A percentile compares a stretch with the other conserved stretches of the same genome.
Evolutionary conservation across 352 stramenopile genomes (phyloP).

Genomic region (Phytopythium vexans): DNA sequence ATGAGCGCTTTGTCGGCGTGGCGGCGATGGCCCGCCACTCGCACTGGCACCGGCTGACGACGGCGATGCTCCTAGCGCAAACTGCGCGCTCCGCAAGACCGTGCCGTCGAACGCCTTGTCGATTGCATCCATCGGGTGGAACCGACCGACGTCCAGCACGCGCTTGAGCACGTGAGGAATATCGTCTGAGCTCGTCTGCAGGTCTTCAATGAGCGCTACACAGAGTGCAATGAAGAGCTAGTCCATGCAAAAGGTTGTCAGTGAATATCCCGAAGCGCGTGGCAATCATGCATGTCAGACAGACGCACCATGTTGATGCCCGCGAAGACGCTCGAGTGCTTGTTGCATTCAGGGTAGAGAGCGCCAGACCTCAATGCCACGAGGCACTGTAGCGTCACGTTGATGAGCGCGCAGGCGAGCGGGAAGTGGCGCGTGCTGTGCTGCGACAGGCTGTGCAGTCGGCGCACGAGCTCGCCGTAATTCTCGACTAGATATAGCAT

Average conservation of each 20-base stretch:
- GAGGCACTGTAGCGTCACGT: slow-evolving; percentile 68
- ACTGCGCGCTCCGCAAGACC: slow-evolving; percentile 5
- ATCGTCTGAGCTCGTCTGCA: slow-evolving; percentile 37
- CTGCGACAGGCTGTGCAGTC: slow-evolving; percentile 46
- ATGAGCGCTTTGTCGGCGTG: slow-evolving; percentile 9
- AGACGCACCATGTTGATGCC: slow-evolving; percentile 49
- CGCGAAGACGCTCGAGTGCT: slow-evolving; percentile 43
- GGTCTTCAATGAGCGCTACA: slow-evolving; percentile 35
- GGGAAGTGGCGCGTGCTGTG: slow-evolving; percentile 68
- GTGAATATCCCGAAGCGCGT: not conserved
- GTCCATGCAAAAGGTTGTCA: not conserved
- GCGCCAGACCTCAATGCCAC: slow-evolving; percentile 58
- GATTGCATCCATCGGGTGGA: slow-evolving; percentile 35
- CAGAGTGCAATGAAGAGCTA: slow-evolving; percentile 48
- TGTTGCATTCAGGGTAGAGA: slow-evolving; percentile 70
- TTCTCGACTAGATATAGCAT: slow-evolving; percentile 76
- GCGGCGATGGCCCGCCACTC: not conserved
- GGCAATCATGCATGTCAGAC: not conserved
- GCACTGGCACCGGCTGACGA: too few species aligned
- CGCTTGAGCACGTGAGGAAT: slow-evolving; percentile 60
- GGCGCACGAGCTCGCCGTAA: slow-evolving; percentile 45
- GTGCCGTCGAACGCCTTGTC: slow-evolving; percentile 25
- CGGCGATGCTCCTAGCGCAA: too few species aligned
- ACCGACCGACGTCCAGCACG: slow-evolving; percentile 41
- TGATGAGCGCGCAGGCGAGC: slow-evolving; percentile 72